Conservation (phyloP, 148 eudicot genomes). For the Chenopodium album region DNA sequence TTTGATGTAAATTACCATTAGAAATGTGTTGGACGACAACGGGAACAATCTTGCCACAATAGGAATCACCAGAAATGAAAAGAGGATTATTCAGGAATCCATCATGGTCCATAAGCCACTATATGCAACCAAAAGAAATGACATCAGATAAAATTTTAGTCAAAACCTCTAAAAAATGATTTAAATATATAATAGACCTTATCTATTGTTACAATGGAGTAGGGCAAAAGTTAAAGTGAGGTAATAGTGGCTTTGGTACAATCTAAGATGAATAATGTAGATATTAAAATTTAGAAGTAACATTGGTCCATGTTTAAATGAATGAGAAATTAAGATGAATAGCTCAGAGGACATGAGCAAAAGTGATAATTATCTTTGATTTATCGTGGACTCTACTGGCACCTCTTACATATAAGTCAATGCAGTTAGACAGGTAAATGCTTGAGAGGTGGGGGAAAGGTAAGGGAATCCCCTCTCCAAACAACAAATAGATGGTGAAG, state of each 20-base stretch:
- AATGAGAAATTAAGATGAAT: neutral
- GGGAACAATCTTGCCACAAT: conserved; percentile 30
- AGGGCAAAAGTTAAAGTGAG: neutral
- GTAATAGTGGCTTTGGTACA: neutral
- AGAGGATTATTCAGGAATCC: conserved; percentile 26
- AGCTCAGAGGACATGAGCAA: no score
- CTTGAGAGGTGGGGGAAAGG: no score
- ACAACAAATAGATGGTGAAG: no score
- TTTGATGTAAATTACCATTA: conserved; percentile 18
- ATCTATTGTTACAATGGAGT: neutral
- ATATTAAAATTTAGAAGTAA: no score
- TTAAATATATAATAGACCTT: neutral
- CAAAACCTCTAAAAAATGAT: neutral
- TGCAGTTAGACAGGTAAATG: no score
- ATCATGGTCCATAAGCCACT: conserved; percentile 37
- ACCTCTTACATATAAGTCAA: no score
- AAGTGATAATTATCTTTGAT: no score
- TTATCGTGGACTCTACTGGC: no score
- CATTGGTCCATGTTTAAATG: neutral
- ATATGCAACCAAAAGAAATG: neutral
- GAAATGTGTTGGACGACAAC: conserved; percentile 26
- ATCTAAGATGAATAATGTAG: neutral
- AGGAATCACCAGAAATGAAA: conserved; percentile 31
- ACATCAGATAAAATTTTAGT: neutral
- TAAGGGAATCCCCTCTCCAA: no score